A percentile compares a stretch with the other conserved stretches of the same genome.
phyloP scores from a whole-genome alignment of 2,329 filamentous ascomycete species.

The Neoarthrinium moseri region DNA sequence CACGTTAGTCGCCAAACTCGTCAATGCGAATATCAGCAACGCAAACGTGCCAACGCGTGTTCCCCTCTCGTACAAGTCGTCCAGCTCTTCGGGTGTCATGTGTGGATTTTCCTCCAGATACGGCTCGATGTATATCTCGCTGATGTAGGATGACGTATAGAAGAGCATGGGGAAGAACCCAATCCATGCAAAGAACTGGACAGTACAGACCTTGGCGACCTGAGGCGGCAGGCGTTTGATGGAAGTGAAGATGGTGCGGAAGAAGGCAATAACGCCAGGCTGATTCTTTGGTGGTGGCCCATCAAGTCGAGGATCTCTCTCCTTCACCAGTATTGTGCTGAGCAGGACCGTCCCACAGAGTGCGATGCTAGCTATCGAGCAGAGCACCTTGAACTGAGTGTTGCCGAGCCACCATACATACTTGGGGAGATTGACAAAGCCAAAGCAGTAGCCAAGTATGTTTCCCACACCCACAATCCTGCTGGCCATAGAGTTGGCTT shows the following conservation, averaged over 20 bases:
- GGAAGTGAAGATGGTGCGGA: slow-evolving; percentile 72
- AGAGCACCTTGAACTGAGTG: slow-evolving; percentile 91
- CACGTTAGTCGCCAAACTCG: slow-evolving; percentile 78
- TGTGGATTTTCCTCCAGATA: slow-evolving; percentile 74
- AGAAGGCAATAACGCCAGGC: slow-evolving; percentile 74
- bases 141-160: slow-evolving; percentile 92
- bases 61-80: slow-evolving; percentile 77
- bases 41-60: slow-evolving; percentile 89
- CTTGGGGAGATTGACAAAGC: slow-evolving; percentile 75
- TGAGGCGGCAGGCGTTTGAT: slow-evolving; percentile 79
- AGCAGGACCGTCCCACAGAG: slow-evolving; percentile 69
- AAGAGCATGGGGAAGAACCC: slow-evolving; percentile 96
- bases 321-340: slow-evolving; percentile 68
- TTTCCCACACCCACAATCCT: slow-evolving; percentile 85
- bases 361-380: slow-evolving; percentile 75
- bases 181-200: slow-evolving; percentile 87
- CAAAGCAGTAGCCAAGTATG: slow-evolving; percentile 85
- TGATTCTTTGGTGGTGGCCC: slow-evolving; percentile 58
- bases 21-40: slow-evolving; percentile 82
- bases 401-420: slow-evolving; percentile 78
- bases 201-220: slow-evolving; percentile 76
- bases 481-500: slow-evolving; percentile 92
- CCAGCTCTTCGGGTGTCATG: slow-evolving; percentile 73
- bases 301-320: slow-evolving; percentile 78
- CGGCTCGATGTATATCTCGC: slow-evolving; percentile 87